Percentiles rank a stretch among this genome's conserved stretches.
Conservation (phyloP, 768 basidiomycete species). For the Cystobasidium ongulense region DNA sequence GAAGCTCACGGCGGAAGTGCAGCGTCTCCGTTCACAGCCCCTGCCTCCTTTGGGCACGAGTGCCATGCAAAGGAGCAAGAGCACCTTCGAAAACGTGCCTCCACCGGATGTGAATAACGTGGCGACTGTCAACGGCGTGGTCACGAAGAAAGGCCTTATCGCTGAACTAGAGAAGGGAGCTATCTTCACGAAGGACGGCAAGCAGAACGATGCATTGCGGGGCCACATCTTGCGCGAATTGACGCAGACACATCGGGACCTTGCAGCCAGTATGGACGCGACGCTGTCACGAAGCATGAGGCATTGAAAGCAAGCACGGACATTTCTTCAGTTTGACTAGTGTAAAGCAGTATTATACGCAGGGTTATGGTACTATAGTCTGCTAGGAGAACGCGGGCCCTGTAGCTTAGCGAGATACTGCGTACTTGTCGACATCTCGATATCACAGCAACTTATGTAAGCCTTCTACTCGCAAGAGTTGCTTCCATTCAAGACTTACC, state of each 20-base stretch:
- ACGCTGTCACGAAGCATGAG: conserved; percentile 14
- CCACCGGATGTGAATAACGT: not conserved
- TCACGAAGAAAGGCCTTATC: conserved; percentile 4
- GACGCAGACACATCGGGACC: conserved; percentile 20
- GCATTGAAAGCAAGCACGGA: not conserved
- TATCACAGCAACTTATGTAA: no score
- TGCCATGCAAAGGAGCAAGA: conserved; percentile 25
- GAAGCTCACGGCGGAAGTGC: conserved; percentile 8
- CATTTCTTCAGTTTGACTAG: no score
- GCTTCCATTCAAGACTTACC: no score
- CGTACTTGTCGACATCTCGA: no score
- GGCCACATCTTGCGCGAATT: conserved; percentile 23
- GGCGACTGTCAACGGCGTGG: conserved; percentile 15
- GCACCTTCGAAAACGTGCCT: conserved; percentile 29
- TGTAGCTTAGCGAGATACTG: no score
- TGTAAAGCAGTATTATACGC: no score
- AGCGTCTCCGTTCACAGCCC: conserved; percentile 22
- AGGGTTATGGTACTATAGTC: no score
- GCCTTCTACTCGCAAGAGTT: no score
- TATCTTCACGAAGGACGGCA: conserved; percentile 26
- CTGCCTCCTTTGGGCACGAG: not conserved
- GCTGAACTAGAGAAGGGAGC: conserved; percentile 6
- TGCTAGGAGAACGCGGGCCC: no score
- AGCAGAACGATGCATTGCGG: conserved; percentile 24
- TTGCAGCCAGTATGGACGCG: conserved; percentile 15